Conservation (phyloP, 129 eudicot genomes). For the Artemisia annua region DNA sequence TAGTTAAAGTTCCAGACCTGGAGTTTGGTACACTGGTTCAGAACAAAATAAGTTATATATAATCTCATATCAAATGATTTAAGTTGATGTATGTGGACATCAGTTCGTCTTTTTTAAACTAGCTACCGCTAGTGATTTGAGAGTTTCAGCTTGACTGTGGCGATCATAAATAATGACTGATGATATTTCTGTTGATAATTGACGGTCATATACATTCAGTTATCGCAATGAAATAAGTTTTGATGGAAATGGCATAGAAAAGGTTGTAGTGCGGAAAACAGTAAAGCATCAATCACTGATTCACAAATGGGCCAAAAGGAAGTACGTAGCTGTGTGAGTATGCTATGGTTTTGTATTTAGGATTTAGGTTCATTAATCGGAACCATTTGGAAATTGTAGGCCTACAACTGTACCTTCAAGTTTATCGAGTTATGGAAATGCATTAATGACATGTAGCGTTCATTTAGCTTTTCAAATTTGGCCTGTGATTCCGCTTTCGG, state of each 20-base stretch:
- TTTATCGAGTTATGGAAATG: neutral
- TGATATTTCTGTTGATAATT: neutral
- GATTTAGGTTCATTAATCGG: neutral
- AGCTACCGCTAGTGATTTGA: conserved; percentile 14
- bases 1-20: too few species aligned
- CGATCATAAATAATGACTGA: neutral
- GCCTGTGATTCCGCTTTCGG: too few species aligned
- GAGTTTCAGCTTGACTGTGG: conserved; percentile 7
- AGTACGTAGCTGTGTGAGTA: neutral
- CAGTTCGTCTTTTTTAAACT: too few species aligned
- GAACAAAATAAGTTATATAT: too few species aligned
- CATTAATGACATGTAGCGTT: too few species aligned
- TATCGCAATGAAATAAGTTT: too few species aligned
- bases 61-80: too few species aligned
- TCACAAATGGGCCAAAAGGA: too few species aligned
- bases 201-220: neutral
- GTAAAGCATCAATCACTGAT: conserved; percentile 5
- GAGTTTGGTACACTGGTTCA: too few species aligned
- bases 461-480: too few species aligned
- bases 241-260: neutral
- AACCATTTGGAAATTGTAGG: too few species aligned
- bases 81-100: too few species aligned
- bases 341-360: neutral
- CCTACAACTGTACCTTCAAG: neutral
- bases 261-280: conserved; percentile 9